Evolutionary conservation across 129 eudicot species (phyloP), one percentile per base, ranked within the genome.

Genomic region (Tanacetum coccineum): DNA sequence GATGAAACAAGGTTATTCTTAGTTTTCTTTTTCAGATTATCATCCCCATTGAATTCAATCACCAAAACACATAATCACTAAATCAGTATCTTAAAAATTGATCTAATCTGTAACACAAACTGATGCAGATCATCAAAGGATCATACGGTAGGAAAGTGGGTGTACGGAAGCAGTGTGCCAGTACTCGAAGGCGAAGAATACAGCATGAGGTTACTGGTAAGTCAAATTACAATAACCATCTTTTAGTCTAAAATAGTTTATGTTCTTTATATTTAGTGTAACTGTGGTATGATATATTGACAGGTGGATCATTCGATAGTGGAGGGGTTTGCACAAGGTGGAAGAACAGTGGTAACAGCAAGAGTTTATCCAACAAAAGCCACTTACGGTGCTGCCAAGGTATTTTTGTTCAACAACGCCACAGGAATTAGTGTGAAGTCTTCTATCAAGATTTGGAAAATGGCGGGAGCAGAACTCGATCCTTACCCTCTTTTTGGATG

Each of bases 251-350:
- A 36, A 36, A 36, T 36, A 36, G 42, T 36, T 36, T 7, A 36
- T 36, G 42, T 36, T 36, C 42, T 36, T 36, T 36, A 36, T 36
- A 36, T 36, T 32, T 67, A 50, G 11, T 9, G 44, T 8, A 53
- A 32, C 40, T 40, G 45, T 20, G 26, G 13, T 59, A 3, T 50
- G 61, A 36, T 62, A 47, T 13, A 6, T 21, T 47, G 40, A 14
- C 74, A 91, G 97, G 95, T 91, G 62, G 97, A 91, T 81, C 97
- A 91, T 65, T 91, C 97, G 47, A 81, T 91, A 1, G 90, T 87
- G 2, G 97, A 91, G 68, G 86, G 94, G 28, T 91, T 91, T 62
- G 97, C 82, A 14, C 97, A 91, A 78, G 92, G 92, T 45, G 97
- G 97, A 45, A 77, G 97, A 73, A 85, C 86, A 7, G 86, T 82